Conservation (phyloP, 768 basidiomycete genomes). For the Daedaleopsis nitida region DNA sequence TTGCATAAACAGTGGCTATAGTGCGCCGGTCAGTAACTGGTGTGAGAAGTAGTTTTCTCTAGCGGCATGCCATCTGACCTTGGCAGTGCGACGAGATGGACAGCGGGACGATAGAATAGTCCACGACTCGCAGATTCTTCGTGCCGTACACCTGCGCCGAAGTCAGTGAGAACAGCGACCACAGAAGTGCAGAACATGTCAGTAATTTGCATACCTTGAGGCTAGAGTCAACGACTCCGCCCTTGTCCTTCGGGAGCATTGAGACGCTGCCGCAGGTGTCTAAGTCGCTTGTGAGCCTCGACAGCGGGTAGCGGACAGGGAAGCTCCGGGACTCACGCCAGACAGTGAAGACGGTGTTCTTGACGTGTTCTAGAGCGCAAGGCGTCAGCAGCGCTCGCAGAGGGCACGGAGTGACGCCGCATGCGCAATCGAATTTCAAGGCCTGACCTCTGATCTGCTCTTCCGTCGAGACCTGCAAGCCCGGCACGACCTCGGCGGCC, state of each 20-base stretch:
- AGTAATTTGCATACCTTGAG: constrained; percentile 33
- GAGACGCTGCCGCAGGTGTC: constrained; percentile 41
- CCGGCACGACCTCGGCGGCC: background rate
- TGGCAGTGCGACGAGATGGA: constrained; percentile 41
- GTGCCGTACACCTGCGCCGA: constrained; percentile 38
- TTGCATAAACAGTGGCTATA: constrained; percentile 29
- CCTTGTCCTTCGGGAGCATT: constrained; percentile 40
- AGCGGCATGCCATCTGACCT: constrained; percentile 1
- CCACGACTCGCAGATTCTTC: constrained; percentile 48
- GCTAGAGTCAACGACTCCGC: constrained; percentile 41
- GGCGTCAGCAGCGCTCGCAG: background rate
- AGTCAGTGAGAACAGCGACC: constrained; percentile 30
- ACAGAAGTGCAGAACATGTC: constrained; percentile 37
- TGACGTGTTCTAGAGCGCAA: constrained; percentile 5
- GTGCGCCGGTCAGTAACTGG: background rate
- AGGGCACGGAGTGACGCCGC: no score
- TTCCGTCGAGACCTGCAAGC: constrained; percentile 11
- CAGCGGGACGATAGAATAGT: constrained; percentile 45
- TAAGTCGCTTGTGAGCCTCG: background rate
- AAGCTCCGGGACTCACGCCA: constrained; percentile 20
- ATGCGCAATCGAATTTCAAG: background rate
- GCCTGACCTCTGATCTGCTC: constrained; percentile 13
- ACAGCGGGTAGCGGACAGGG: background rate
- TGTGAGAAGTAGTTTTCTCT: background rate
- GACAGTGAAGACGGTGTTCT: constrained; percentile 5